Evolutionary conservation across 2,329 filamentous ascomycete species (phyloP), one percentile per base, ranked within the genome.

Genomic region (Exophiala dermatitidis): DNA sequence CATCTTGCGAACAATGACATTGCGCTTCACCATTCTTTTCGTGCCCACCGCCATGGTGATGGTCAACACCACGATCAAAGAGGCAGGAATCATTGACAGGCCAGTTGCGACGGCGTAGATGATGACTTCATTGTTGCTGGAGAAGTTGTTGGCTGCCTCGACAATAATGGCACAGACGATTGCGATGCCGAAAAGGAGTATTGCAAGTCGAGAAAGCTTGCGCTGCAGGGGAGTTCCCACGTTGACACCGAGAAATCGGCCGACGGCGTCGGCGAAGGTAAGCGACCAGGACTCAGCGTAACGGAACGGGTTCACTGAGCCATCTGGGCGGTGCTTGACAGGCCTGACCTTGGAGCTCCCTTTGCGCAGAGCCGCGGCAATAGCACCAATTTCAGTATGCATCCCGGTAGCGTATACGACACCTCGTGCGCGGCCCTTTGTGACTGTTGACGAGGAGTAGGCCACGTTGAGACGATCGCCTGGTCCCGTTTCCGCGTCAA

Each of bases 141-240:
- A 70, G 66, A 81, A 82, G 31, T 73, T 66, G 66, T 77, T 82
- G 54, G 79, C 79, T 1, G 76, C 80, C 58, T 83, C 78, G 26
- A 83, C 79, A 60, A 83, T 82, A 60, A 84, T 79, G 7, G 80
- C 79, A 43, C 81, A 72, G 6, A 83, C 61, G 38, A 83, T 75
- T 4, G 81, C 90, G 46, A 89, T 79, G 45, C 77, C 82, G 65
- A 95, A 94, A 1, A 95, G 79, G 2, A 88, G 67, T 40, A 93
- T 82, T 30, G 90, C 89, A 64, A 95, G 84, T 69, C 90, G 89
- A 71, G 86, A 88, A 48, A 95, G 77, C 65, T 88, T 91, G 60
- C 85, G 84, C 71, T 94, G 88, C 44, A 95, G 75, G 0, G 90
- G 90, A 1, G 90, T 95, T 46, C 89, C 89, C 50, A 86, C 77